Evolutionary conservation across 169 alveolate species (phyloP), one percentile per base, ranked within the genome.

Genomic region (Babesia caballi): DNA sequence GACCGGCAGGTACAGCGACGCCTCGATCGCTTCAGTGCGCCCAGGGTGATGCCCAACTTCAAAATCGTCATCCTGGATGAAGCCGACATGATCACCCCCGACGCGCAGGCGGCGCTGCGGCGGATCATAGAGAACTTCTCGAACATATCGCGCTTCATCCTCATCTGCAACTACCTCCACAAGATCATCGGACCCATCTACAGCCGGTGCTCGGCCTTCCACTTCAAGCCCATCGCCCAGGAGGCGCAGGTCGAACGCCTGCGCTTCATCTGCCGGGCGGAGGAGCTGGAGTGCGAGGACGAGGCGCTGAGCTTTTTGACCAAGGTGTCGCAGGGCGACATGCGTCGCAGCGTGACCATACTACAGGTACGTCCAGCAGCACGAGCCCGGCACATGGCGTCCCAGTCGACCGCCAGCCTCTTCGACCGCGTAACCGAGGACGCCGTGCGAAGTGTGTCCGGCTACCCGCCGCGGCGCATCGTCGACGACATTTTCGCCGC

Each of bases 21-120:
- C 3, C n/a, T 28, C 14, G 35, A 0, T 0, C 8, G 36, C 5
- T 67, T 3, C 53, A 3, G n/a, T 1, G n/a, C 30, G 2, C 14
- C 36, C 66, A 91, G 93, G 44, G 85, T 80, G 25, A 85, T 94
- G 85, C 97, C 96, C 7, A 91, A 95, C 44, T 94, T 96, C 91
- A 97, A 98, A 85, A 89, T 98, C 28, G 94, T 96, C 17, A 96
- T 98, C 36, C 90, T 98, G 47, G 99, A 98, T 85, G 99, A 98
- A 85, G 99, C 99, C 19, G 99, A 98, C 86, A 96, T 96, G 94
- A 94, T 98, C 96, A 98, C 99, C 21, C 89, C 90, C 15, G 99
- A 98, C 61, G 99, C 99, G 14, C 98, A 98, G 83, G 93, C 99
- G 11, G 99, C 99, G 21, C 91, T 98, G 30, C 89, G 99, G 67